phyloP scores from a whole-genome alignment of 1,284 basidiomycete genomes.

The Phenoliferia sp. region DNA sequence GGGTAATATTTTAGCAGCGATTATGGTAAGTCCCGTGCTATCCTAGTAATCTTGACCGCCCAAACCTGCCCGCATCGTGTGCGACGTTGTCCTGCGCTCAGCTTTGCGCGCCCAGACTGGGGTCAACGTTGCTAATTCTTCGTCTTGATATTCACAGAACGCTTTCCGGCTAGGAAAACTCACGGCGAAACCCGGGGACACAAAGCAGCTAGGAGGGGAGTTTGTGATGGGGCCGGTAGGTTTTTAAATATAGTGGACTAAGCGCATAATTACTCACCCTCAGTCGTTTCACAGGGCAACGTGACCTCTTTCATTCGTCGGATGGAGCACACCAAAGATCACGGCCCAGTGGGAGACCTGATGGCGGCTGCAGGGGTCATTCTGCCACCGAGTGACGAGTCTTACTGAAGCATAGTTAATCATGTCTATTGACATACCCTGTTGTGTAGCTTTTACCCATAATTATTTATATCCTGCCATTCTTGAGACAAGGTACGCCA shows the following conservation, averaged over 20 bases:
- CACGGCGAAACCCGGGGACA: conserved; percentile 13
- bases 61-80: no score
- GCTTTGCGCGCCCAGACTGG: no score
- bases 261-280: background rate
- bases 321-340: conserved; percentile 32
- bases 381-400: no score
- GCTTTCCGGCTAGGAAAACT: conserved; percentile 19
- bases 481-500: no score
- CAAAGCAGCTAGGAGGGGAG: conserved; percentile 36
- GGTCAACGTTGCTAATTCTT: background rate
- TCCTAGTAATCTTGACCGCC: no score
- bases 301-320: conserved; percentile 14
- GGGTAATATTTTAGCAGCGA: conserved; percentile 4
- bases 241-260: background rate
- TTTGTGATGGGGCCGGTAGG: conserved; percentile 26
- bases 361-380: conserved; percentile 13
- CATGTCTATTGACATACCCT: no score
- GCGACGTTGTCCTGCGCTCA: no score
- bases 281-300: background rate
- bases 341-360: conserved; percentile 21
- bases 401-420: no score
- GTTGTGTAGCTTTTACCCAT: no score
- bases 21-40: conserved; percentile 5
- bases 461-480: no score
- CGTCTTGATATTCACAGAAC: background rate